These are phyloP conservation scores for Trichoderma oligosporum DNA, from an alignment of 2,329 filamentous ascomycete species.

Conservation along the genomic window DNA sequence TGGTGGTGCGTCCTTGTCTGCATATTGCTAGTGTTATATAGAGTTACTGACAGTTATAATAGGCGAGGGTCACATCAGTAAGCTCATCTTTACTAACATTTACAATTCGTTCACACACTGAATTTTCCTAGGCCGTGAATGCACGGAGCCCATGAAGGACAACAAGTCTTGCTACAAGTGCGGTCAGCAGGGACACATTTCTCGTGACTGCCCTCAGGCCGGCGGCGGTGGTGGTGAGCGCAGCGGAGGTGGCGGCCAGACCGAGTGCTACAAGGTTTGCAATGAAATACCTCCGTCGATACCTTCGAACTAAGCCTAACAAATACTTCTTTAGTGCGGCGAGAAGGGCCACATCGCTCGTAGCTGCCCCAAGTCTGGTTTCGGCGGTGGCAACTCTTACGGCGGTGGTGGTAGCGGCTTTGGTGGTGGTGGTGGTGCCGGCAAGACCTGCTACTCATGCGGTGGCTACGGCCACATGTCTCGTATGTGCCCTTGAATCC, in stretches of 20 bases:
- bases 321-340: constrained; percentile 61
- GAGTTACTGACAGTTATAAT: constrained; percentile 27
- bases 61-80: constrained; percentile 74
- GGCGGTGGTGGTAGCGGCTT: constrained; percentile 44
- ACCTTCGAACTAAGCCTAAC: not conserved
- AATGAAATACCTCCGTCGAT: not conserved
- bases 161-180: constrained; percentile 74
- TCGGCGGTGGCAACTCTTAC: constrained; percentile 46
- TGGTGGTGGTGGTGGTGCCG: constrained; percentile 51
- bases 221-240: constrained; percentile 39
- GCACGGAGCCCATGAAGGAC: constrained; percentile 83
- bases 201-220: constrained; percentile 71
- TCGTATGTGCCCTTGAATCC: constrained; percentile 47
- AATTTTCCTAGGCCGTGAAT: constrained; percentile 70
- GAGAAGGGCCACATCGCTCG: constrained; percentile 95
- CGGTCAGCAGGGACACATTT: constrained; percentile 83
- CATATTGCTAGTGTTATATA: not conserved
- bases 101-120: not conserved
- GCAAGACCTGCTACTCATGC: constrained; percentile 97
- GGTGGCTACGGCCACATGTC: constrained; percentile 97
- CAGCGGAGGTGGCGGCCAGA: constrained; percentile 41
- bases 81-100: constrained; percentile 33
- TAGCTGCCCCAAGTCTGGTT: constrained; percentile 70
- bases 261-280: constrained; percentile 83
- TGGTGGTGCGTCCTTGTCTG: constrained; percentile 54